Conservation (phyloP, 2,329 filamentous ascomycete species). For the Exophiala lecanii-corni region DNA sequence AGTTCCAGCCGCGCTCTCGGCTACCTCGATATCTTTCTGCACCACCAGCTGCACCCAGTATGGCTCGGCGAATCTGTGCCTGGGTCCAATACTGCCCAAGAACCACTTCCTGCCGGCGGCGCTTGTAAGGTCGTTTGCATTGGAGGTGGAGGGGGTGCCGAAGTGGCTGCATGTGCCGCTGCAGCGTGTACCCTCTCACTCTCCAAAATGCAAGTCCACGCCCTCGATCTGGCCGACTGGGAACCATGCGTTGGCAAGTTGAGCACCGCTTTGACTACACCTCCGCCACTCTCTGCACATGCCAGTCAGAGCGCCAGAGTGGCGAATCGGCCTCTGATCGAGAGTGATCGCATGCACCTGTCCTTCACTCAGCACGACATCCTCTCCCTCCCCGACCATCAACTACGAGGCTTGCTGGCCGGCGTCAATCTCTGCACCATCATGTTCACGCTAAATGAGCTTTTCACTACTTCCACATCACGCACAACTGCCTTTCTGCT, state of each 20-base stretch:
- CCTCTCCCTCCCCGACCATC: slow-evolving; percentile 31
- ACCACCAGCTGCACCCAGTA: slow-evolving; percentile 15
- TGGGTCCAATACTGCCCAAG: not conserved
- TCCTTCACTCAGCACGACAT: slow-evolving; percentile 50
- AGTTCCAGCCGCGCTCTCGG: slow-evolving; percentile 79
- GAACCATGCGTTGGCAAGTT: slow-evolving; percentile 57
- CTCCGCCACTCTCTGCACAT: slow-evolving; percentile 20
- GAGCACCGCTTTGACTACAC: slow-evolving; percentile 46
- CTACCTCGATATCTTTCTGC: slow-evolving; percentile 60
- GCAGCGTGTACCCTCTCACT: slow-evolving; percentile 10
- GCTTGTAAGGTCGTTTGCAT: slow-evolving; percentile 49
- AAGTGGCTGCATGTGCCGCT: slow-evolving; percentile 60
- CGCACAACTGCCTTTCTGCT: slow-evolving; percentile 74
- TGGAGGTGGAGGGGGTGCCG: slow-evolving; percentile 62
- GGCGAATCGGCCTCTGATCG: slow-evolving; percentile 19
- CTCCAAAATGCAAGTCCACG: slow-evolving; percentile 44
- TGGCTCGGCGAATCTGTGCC: slow-evolving; percentile 13
- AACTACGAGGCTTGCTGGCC: slow-evolving; percentile 30
- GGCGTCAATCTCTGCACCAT: slow-evolving; percentile 63
- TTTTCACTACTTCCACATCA: slow-evolving; percentile 73
- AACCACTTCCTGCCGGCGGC: slow-evolving; percentile 6
- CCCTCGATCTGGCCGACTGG: slow-evolving; percentile 86
- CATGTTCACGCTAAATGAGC: slow-evolving; percentile 92
- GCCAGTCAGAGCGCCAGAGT: slow-evolving; percentile 21
- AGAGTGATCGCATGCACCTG: slow-evolving; percentile 29